Evolutionary conservation across 108 stramenopile species (phyloP), one percentile per base, ranked within the genome.

Genomic region (Cyclostephanos invisitatus): DNA sequence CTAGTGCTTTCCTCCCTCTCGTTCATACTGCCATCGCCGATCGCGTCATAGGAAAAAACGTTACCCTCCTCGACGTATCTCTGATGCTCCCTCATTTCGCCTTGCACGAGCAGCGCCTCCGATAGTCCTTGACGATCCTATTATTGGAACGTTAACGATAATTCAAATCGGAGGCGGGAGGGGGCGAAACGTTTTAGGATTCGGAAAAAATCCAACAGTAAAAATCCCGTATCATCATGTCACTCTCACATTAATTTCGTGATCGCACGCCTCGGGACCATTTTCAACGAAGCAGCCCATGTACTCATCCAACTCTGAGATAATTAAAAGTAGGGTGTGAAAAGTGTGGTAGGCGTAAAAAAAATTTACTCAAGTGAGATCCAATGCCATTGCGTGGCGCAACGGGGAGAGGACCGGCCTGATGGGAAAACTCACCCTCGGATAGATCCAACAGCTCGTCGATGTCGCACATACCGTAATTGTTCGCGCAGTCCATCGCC

Each of bases 371-470:
- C 40, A 40, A 46, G 44, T 15, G 11, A 0, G 14, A 15, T 15
- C 17, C 44, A 3, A 46, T 46, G 44, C 44, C 44, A 46, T 15
- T 4, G 44, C 40, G 9, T 8, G 40, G 40, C 40, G 40, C 40
- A 40, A 0, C 5, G 40, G 40, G 40, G 1, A 24, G 15, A 32
- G 15, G 14, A 51, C 54, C 15, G 2, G 10, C 7, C 44, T 28
- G 21, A 22, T 20, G 10, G 20, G 38, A n/a, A 12, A 18, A 44
- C 75, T 67, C 12, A 78, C 77, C 70, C 59, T 70, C 47, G 14
- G 77, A 64, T 22, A 78, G 60, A 50, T 72, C 71, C 59, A 78
- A 62, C n/a, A 78, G 54, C 61, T 78, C 77, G 22, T 78, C 77
- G 8, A 78, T 65, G 21, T 78, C 42, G 35, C 77, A 78, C 69